These are phyloP conservation scores for Apostasia shenzhenica DNA, from an alignment of 106 monocot genomes.

Conservation along the genomic window DNA sequence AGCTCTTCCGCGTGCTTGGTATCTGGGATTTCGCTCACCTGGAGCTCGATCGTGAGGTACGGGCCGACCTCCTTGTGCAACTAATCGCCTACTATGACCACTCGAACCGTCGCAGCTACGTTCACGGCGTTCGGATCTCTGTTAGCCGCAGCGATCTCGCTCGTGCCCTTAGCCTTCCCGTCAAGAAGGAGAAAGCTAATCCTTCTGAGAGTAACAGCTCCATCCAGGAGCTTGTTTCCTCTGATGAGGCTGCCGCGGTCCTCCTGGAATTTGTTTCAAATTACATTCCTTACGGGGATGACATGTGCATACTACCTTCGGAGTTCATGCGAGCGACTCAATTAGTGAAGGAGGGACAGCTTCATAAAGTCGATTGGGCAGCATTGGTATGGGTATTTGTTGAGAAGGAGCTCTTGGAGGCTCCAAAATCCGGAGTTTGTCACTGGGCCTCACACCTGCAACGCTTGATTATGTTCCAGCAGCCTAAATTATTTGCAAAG, in stretches of 20 bases:
- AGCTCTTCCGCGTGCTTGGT: slow-evolving; percentile 49
- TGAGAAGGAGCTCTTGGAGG: slow-evolving; percentile 65
- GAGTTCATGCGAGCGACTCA: slow-evolving; percentile 41
- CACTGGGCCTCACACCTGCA: slow-evolving; percentile 83
- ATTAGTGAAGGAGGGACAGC: slow-evolving; percentile 56
- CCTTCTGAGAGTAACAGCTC: slow-evolving; percentile 1
- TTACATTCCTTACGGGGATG: slow-evolving; percentile 54
- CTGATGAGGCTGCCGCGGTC: slow-evolving; percentile 16
- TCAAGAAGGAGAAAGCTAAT: slow-evolving; percentile 20
- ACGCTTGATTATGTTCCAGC: slow-evolving; percentile 58
- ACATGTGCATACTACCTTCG: slow-evolving; percentile 55
- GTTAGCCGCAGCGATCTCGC: slow-evolving; percentile 35
- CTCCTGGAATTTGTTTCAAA: slow-evolving; percentile 40
- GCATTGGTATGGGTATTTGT: slow-evolving; percentile 74
- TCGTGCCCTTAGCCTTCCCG: slow-evolving; percentile 43
- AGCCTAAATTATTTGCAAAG: slow-evolving; percentile 39
- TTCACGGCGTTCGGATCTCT: slow-evolving; percentile 22
- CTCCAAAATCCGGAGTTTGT: slow-evolving; percentile 49
- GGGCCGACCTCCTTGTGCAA: slow-evolving; percentile 40
- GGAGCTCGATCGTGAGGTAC: slow-evolving; percentile 22
- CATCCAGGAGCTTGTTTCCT: slow-evolving; percentile 7
- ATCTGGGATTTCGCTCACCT: slow-evolving; percentile 59
- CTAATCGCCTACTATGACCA: slow-evolving; percentile 65
- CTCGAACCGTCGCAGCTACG: slow-evolving; percentile 26
- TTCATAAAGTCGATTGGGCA: slow-evolving; percentile 81